Base-by-base conservation (phyloP, 2,329 filamentous ascomycete species). In the Fragosphaeria purpurea region DNA sequence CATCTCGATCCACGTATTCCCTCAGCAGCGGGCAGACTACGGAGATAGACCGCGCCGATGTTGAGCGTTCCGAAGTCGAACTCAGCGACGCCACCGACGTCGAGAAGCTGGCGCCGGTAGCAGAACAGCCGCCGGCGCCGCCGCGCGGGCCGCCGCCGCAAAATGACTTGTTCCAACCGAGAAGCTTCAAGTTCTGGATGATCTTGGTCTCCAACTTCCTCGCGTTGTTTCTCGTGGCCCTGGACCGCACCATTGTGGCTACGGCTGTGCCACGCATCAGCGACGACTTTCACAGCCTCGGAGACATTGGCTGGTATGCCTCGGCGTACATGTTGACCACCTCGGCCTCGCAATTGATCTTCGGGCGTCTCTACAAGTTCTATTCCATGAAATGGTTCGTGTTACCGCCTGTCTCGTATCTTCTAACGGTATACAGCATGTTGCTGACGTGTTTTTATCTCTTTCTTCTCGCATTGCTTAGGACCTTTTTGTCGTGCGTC, bases 241-340 rank as follows among this genome's bases (percentile, higher is more conserved):
- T 80, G 9, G 74, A 76, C 58, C 65, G 73, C 32, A 78, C 76
- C n/a, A 79, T 79, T 55, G 67, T 79, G 45, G 70, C 75, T 53
- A 80, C 68, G 41, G 77, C 76, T 9, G 71, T 77, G 31, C 75
- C 76, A 2, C 63, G 67, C 37, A 79, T 79, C 59, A 76, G 74
- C n/a, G 69, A 77, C 56, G 73, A 78, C 22, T 79, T 80, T 60
- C 65, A 75, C 44, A 75, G 76, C 47, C 63, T 82, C 2, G 72
- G 73, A 2, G 80, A 83, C 54, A 77, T 83, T 51, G 78, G 78
- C 47, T 83, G 80, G 80, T 83, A 83, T 61, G 78, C 75, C 5
- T 77, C 76, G 39, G 72, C 77, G 1, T 80, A 81, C 60, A 75
- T 82, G 69, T 66, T 83, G 55, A 80, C 78, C 10, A 76, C 76